A percentile compares a stretch with the other conserved stretches of the same genome.
These are phyloP conservation scores for Hypoxylon sp. DNA, from an alignment of 2,329 filamentous ascomycete genomes.

Conservation along the genomic window DNA sequence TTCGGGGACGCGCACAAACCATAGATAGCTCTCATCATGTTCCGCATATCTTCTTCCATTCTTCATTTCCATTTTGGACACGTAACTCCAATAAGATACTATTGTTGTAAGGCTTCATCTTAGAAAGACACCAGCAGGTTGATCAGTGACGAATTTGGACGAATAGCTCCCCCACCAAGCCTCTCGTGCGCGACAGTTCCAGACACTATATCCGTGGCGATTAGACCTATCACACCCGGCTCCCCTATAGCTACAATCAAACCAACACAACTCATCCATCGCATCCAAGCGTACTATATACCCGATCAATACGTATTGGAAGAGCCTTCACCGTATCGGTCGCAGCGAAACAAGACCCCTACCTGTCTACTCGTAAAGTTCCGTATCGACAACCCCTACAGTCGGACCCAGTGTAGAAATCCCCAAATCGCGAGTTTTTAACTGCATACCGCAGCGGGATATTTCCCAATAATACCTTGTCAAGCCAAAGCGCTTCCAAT, in stretches of 20 bases:
- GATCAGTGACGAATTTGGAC: conserved; percentile 2
- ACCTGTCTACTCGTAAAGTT: conserved; percentile 2
- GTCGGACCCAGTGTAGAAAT: conserved; percentile 15
- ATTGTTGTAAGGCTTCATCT: neutral
- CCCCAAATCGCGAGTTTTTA: conserved; percentile 7
- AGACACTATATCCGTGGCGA: conserved; percentile 3
- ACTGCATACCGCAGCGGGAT: conserved; percentile 28
- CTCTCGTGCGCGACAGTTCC: neutral
- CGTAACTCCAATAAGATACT: conserved; percentile 5
- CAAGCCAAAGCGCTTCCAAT: conserved; percentile 56
- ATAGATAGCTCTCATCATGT: conserved; percentile 19
- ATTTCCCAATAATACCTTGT: conserved; percentile 24
- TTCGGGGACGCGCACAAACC: conserved; percentile 29
- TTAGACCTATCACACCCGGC: conserved; percentile 6
- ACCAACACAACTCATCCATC: conserved; percentile 14
- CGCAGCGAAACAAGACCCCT: conserved; percentile 10
- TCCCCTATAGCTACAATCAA: conserved; percentile 16
- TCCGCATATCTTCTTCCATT: conserved; percentile 30
- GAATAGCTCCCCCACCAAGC: neutral
- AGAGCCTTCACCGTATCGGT: conserved; percentile 2
- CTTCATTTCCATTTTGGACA: conserved; percentile 21
- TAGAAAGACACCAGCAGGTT: neutral
- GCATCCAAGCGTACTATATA: conserved; percentile 12
- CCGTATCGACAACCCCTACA: conserved; percentile 11
- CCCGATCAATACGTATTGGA: neutral